Conservation (phyloP, 345 rosid species). For the Bruguiera gymnorhiza region DNA sequence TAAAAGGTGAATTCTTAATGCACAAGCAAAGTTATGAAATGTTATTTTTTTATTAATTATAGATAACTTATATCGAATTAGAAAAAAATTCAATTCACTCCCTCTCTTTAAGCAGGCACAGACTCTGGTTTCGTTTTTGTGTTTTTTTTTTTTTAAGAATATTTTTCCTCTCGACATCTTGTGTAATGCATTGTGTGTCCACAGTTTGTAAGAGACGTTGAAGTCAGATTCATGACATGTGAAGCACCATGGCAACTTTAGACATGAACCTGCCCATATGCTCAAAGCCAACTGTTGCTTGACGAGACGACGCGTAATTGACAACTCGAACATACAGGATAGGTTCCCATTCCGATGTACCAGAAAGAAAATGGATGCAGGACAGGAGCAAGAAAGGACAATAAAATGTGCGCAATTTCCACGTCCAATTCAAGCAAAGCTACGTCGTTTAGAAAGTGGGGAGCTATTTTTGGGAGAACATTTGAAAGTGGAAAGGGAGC, state of each 20-base stretch:
- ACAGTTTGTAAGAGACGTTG: too few species aligned
- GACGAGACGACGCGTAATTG: slow-evolving; percentile 1
- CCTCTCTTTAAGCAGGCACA: too few species aligned
- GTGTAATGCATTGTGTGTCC: too few species aligned
- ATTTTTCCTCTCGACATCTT: too few species aligned
- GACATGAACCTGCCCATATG: neutral
- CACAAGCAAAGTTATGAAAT: too few species aligned
- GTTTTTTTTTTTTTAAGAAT: too few species aligned
- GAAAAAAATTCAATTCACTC: too few species aligned
- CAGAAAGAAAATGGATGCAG: neutral
- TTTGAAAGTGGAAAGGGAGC: neutral
- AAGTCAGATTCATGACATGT: neutral
- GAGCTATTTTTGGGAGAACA: slow-evolving; percentile 8
- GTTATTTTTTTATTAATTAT: too few species aligned
- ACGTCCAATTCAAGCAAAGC: slow-evolving; percentile 14
- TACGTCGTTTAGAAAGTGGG: slow-evolving; percentile 12
- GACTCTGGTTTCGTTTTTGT: too few species aligned
- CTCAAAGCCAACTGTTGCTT: neutral
- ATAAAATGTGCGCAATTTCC: slow-evolving; percentile 28
- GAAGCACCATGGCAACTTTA: neutral
- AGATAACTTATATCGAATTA: too few species aligned
- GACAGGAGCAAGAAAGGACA: slow-evolving; percentile 19
- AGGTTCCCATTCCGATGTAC: too few species aligned
- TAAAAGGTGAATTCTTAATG: too few species aligned
- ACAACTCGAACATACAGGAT: neutral